Base-by-base conservation (phyloP, 352 stramenopile genomes). In the Thraustochytrium aureum region DNA sequence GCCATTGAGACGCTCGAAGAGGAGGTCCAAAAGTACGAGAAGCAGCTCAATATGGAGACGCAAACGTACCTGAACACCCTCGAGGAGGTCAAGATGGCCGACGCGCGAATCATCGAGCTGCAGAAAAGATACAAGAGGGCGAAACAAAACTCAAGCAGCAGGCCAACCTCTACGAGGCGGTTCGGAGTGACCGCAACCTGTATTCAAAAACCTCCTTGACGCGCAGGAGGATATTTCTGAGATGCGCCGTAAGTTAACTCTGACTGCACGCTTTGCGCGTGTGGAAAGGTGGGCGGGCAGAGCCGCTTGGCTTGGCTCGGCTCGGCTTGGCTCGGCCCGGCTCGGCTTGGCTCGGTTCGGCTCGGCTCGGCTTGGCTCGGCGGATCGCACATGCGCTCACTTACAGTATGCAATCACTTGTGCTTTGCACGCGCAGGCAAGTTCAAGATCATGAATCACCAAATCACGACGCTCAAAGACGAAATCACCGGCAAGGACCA, bases 191-290 rank as follows among this genome's bases (percentile, higher is more conserved):
- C 72, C 90, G 92, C 43, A 99, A 98, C 74, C 82, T 97, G 62
- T 97, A 97, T 87, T 93, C 83, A 99, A 98, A 86, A 95, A 97
- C 67, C 88, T 99, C 35, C 93, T 97, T 62, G 94, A 98, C 82
- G 90, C 90, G n/a, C 93, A 98, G 81, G 93, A 97, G 83, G 94
- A 98, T 84, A 97, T 99, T 54, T 89, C 89, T 3, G 91, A 97
- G 83, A 95, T 99, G 89, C 96, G 97, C 83, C 89, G 93, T 84
- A 97, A 97, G 84, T 96, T 97, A 85, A 98, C 97, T 84, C 96
- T 96, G 84, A 90, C 47, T 17, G 26, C 26, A 26, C 17, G 47
- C 17, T 22, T 56, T 17, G 17, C 26, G 47, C 47, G 26, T 22
- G 26, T 22, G 47, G 17, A 26, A 17, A 56, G 26, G 26, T 56